Conservation (phyloP, 1,284 basidiomycete genomes). For the Cerioporus squamosus region DNA sequence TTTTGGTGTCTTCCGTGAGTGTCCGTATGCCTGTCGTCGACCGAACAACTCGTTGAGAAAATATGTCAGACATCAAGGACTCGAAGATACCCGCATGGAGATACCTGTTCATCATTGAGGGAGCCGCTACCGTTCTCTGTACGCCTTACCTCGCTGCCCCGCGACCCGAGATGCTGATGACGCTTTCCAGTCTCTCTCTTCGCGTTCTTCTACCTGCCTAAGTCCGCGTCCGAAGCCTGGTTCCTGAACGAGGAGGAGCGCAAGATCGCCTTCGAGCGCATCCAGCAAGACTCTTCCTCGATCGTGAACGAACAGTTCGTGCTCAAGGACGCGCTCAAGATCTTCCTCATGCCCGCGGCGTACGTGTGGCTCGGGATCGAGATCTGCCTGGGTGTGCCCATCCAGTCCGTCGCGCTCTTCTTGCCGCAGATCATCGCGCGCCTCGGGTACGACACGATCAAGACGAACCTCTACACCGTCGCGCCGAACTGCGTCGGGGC, state of each 20-base stretch:
- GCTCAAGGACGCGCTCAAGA: slow-evolving; percentile 49
- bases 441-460: slow-evolving; percentile 52
- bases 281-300: slow-evolving; percentile 52
- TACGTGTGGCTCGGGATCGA: slow-evolving; percentile 47
- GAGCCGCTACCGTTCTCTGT: slow-evolving; percentile 14
- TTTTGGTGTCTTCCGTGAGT: slow-evolving; percentile 19
- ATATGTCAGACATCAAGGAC: slow-evolving; percentile 6
- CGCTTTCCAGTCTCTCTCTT: slow-evolving; percentile 35
- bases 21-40: too few relatives aligned
- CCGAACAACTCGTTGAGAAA: not conserved
- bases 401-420: slow-evolving; percentile 54
- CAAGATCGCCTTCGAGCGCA: slow-evolving; percentile 45
- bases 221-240: slow-evolving; percentile 47
- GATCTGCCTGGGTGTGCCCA: slow-evolving; percentile 50
- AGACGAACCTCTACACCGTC: slow-evolving; percentile 55
- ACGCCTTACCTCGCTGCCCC: not conserved
- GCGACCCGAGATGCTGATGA: not conserved
- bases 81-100: slow-evolving; percentile 21
- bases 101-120: slow-evolving; percentile 47
- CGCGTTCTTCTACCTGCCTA: slow-evolving; percentile 44
- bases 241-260: slow-evolving; percentile 48
- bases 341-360: slow-evolving; percentile 48
- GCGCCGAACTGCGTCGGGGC: slow-evolving; percentile 57
- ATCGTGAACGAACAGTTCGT: slow-evolving; percentile 47
- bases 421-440: slow-evolving; percentile 55